Evolutionary conservation across 371 early-diverging fungal species (phyloP), one percentile per base, ranked within the genome.

Genomic region (Thermomucor indicae-seudaticae): DNA sequence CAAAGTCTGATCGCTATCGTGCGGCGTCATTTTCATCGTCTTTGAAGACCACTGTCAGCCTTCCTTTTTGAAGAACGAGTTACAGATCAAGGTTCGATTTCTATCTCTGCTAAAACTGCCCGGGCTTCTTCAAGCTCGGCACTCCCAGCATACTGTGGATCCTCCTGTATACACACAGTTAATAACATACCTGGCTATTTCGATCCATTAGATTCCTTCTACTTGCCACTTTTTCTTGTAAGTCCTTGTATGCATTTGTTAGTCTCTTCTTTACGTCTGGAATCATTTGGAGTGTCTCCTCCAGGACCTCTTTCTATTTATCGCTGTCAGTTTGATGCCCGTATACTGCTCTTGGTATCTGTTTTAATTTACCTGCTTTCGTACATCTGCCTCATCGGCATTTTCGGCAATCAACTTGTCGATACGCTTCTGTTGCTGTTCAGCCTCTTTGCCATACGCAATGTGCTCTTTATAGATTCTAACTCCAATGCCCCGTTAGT

Each of bases 271-370:
- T 71, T 40, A 81, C 69, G 55, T 89, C 89, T 14, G 89, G 91
- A 34, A 90, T 79, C 87, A 90, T 90, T 43, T 72, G 67, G 22
- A 62, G 52, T 4, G 89, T 88, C 49, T 90, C 91, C 2, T 80
- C 84, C 31, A 90, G 72, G 3, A 90, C 91, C 55, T 89, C 89
- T 51, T 79, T 72, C 86, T 88, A 53, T 49, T 39, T 17, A 12
- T 28, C 12, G n/a, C n/a, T n/a, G n/a, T n/a, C n/a, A n/a, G n/a
- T n/a, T n/a, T n/a, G n/a, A n/a, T n/a, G n/a, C n/a, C 34, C 34
- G 11, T 24, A 30, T 31, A 7, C 16, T 34, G 20, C 8, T 8
- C 29, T 1, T 7, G 4, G 12, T 34, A 22, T 6, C 8, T 6
- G 12, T 42, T 6, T 27, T 4, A 30, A 10, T 41, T 52, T 68